Base-by-base conservation (phyloP, 2,329 filamentous ascomycete species). In the Nothomitra cinnamomea region DNA sequence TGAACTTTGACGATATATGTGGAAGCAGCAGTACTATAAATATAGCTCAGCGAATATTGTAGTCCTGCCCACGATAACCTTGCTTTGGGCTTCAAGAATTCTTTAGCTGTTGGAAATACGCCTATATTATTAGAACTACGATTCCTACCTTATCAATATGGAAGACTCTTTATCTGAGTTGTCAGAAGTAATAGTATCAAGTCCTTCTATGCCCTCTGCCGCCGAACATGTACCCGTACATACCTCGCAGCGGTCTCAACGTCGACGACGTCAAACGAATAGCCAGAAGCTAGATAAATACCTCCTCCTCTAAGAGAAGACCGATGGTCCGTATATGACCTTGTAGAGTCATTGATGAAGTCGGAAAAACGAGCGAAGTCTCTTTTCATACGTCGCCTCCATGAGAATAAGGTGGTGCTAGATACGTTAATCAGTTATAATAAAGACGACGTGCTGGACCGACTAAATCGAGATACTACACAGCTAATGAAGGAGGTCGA, bases 231-330 rank as follows among this genome's bases (percentile, higher is more conserved):
- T 42, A 42, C 40, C 40, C 2, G 2, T 42, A 3, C 40, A 42
- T 42, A 42, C 40, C 40, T 2, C 2, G 40, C 40, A 42, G 2
- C 40, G 2, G 40, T 42, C 2, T 42, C 40, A n/a, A 42, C 40
- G 40, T 42, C 40, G 40, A 2, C 40, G 40, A 42, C 40, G n/a
- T n/a, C n/a, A n/a, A n/a, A n/a, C n/a, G n/a, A n/a, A n/a, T n/a
- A n/a, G n/a, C n/a, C n/a, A n/a, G 40, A 42, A 42, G 40, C 40
- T 42, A 19, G 40, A 42, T 42, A 42, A 42, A 42, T 42, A 42
- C 40, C 40, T 42, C 2, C 40, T 42, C 40, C 40, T 42, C 2
- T 42, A 19, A 42, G 21, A 42, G 40, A n/a, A 19, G 40, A 42
- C 2, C 40, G 40, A 42, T 42, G 40, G 40, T 17, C 40, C 2